phyloP scores from a whole-genome alignment of 1,284 basidiomycete genomes.

The Ceratobasidium sp. region DNA sequence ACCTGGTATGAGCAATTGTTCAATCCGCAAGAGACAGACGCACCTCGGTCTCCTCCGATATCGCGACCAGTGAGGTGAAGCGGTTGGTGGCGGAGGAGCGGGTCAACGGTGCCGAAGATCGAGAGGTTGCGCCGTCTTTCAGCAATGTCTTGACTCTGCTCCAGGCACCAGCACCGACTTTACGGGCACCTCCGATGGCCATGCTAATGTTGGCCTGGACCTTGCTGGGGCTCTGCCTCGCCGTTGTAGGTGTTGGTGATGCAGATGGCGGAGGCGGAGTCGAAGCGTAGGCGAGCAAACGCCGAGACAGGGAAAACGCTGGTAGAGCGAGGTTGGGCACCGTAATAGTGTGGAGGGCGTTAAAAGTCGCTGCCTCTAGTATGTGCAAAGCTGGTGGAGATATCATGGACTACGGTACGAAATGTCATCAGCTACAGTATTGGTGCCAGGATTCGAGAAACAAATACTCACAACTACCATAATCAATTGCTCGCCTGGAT shows the following conservation, averaged over 20 bases:
- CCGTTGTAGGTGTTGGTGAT: conserved; percentile 50
- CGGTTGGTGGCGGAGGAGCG: conserved; percentile 63
- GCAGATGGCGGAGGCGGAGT: conserved; percentile 54
- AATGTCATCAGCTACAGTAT: conserved; percentile 38
- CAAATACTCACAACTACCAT: conserved; percentile 68
- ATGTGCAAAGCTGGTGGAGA: conserved; percentile 69
- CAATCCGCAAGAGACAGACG: too few species aligned
- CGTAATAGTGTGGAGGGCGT: conserved; percentile 65
- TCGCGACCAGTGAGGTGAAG: conserved; percentile 88
- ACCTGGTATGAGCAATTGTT: too few species aligned
- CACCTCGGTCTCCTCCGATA: conserved; percentile 81
- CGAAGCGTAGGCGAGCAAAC: conserved; percentile 73
- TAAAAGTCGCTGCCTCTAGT: conserved; percentile 67
- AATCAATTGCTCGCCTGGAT: conserved; percentile 66
- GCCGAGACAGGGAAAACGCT: conserved; percentile 70
- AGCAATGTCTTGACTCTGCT: conserved; percentile 49
- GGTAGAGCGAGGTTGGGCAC: conserved; percentile 52
- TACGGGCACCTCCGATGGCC: conserved; percentile 35
- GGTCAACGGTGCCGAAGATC: background rate
- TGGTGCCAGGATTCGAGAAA: conserved; percentile 11
- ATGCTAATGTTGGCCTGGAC: conserved; percentile 43
- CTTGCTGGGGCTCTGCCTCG: conserved; percentile 32
- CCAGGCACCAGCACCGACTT: conserved; percentile 48
- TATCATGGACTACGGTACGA: conserved; percentile 64
- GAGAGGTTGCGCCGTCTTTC: background rate